These are phyloP conservation scores for Alternaria triticina DNA, from an alignment of 2,329 filamentous ascomycete genomes.

Conservation along the genomic window DNA sequence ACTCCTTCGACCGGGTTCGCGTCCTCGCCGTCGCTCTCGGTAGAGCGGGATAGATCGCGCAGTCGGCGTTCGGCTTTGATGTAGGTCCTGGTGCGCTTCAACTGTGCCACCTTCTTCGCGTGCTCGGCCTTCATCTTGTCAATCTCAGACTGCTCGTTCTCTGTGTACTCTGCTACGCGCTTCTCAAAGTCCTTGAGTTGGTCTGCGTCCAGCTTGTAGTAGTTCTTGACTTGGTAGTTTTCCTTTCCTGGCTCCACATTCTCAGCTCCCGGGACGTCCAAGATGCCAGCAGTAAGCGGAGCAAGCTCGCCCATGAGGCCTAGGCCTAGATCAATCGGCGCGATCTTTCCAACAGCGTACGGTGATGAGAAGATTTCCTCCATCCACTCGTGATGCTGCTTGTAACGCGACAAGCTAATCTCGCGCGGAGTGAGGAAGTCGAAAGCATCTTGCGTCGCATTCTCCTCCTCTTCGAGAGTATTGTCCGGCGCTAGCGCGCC, in stretches of 20 bases:
- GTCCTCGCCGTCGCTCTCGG: conserved; percentile 28
- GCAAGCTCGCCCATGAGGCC: conserved; percentile 80
- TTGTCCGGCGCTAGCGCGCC: conserved; percentile 45
- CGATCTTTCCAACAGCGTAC: conserved; percentile 83
- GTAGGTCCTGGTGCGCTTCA: conserved; percentile 73
- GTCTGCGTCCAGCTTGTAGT: conserved; percentile 73
- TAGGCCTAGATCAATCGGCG: conserved; percentile 83
- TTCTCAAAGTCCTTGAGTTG: conserved; percentile 84
- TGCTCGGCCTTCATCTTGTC: conserved; percentile 84
- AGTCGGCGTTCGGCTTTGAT: conserved; percentile 78
- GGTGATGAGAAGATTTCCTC: conserved; percentile 94
- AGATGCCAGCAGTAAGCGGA: conserved; percentile 81
- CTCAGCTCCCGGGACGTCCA: conserved; percentile 63
- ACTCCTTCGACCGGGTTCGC: conserved; percentile 71
- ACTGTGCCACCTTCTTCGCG: conserved; percentile 73
- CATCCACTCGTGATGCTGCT: conserved; percentile 99
- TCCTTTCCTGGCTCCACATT: conserved; percentile 32
- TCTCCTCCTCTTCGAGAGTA: conserved; percentile 84
- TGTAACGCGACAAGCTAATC: conserved; percentile 84
- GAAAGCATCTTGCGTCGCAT: conserved; percentile 84
- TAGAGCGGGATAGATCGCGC: conserved; percentile 64
- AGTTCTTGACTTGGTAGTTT: conserved; percentile 55
- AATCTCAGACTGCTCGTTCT: conserved; percentile 79
- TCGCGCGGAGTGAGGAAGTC: conserved; percentile 89
- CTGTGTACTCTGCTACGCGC: conserved; percentile 74